These are phyloP conservation scores for Annulohypoxylon moriforme DNA, from an alignment of 495 filamentous ascomycete genomes.

Conservation along the genomic window DNA sequence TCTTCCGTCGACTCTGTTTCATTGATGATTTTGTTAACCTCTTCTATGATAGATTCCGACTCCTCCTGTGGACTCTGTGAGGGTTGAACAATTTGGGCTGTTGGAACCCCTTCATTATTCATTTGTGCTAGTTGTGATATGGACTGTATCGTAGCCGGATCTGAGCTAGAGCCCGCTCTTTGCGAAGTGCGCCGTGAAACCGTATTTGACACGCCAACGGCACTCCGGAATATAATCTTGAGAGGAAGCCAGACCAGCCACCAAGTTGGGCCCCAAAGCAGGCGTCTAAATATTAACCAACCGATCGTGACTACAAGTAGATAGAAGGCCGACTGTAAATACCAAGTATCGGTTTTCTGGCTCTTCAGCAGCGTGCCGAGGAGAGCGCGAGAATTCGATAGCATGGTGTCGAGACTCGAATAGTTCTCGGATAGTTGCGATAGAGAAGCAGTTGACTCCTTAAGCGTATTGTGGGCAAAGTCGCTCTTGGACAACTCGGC, in stretches of 20 bases:
- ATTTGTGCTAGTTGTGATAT: slow-evolving; percentile 50
- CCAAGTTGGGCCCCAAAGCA: slow-evolving; percentile 90
- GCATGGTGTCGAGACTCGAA: slow-evolving; percentile 76
- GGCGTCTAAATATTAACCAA: slow-evolving; percentile 86
- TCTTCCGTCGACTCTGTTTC: slow-evolving; percentile 45
- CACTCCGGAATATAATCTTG: slow-evolving; percentile 64
- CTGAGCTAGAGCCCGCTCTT: slow-evolving; percentile 51
- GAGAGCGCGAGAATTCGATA: slow-evolving; percentile 77
- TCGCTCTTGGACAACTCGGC: slow-evolving; percentile 82
- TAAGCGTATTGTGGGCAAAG: slow-evolving; percentile 89
- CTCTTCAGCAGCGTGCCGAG: slow-evolving; percentile 82
- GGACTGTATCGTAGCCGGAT: slow-evolving; percentile 41
- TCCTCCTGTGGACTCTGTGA: slow-evolving; percentile 32
- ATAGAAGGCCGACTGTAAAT: slow-evolving; percentile 87
- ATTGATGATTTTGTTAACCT: slow-evolving; percentile 61
- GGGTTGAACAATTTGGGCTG: slow-evolving; percentile 46
- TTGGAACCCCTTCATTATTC: slow-evolving; percentile 61
- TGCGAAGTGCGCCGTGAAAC: slow-evolving; percentile 49
- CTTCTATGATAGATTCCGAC: slow-evolving; percentile 57
- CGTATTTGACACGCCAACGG: slow-evolving; percentile 57
- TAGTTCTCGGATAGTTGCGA: slow-evolving; percentile 83
- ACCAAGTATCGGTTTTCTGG: slow-evolving; percentile 97
- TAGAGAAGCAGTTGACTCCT: slow-evolving; percentile 82
- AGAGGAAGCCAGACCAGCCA: slow-evolving; percentile 87
- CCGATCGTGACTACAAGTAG: slow-evolving; percentile 77